phyloP scores from a whole-genome alignment of 805 yeast species.

The Candida michaelii region DNA sequence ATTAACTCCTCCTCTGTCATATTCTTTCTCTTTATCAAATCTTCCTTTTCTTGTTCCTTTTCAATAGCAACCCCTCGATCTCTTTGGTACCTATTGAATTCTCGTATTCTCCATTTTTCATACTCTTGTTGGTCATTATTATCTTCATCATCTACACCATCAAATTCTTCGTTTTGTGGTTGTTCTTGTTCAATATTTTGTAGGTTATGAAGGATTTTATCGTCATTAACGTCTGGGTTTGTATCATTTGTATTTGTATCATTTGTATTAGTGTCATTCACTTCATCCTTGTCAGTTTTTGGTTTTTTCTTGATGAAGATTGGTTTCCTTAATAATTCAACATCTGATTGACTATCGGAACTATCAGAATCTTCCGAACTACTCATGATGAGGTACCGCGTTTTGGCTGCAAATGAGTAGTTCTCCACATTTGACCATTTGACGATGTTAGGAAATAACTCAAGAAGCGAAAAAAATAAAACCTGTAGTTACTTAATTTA shows the following conservation, averaged over 20 bases:
- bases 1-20: conserved; percentile 16
- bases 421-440: conserved; percentile 1
- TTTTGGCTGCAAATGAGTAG: background rate
- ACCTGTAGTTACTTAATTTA: no score
- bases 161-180: conserved; percentile 17
- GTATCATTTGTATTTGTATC: background rate
- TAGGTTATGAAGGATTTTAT: conserved; percentile 4
- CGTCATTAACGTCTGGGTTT: background rate
- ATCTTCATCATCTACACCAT: conserved; percentile 36
- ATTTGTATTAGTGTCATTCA: background rate
- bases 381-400: background rate
- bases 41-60: conserved; percentile 28
- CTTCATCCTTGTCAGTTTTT: background rate
- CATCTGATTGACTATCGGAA: background rate
- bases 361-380: conserved; percentile 1
- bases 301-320: conserved; percentile 11
- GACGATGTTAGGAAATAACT: no score
- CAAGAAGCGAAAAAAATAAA: no score
- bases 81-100: conserved; percentile 23
- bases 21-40: conserved; percentile 10
- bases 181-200: background rate
- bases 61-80: conserved; percentile 21
- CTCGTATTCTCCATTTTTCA: conserved; percentile 30
- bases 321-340: conserved; percentile 10
- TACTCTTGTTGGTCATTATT: conserved; percentile 31